These are phyloP conservation scores for Sparassis latifolia DNA, from an alignment of 1,284 basidiomycete genomes.

Conservation along the genomic window DNA sequence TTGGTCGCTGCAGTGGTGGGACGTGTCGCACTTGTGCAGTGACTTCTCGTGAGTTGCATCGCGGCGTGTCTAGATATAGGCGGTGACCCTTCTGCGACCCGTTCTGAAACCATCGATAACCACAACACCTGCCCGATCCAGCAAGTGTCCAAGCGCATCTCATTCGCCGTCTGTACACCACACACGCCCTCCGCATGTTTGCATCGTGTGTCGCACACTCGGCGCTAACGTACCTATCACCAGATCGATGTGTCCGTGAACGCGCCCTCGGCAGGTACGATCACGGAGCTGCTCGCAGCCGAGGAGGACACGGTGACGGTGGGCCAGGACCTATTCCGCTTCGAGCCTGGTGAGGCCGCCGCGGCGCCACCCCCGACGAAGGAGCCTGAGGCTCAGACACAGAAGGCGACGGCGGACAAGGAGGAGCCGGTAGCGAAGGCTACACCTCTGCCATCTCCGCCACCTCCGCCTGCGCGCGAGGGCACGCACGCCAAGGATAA, in stretches of 20 bases:
- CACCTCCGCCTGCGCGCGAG: slow-evolving; percentile 26
- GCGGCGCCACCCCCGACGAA: slow-evolving; percentile 29
- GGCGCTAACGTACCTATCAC: no score
- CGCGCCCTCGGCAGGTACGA: slow-evolving; percentile 84
- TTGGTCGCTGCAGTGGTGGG: no score
- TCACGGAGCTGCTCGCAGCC: slow-evolving; percentile 80
- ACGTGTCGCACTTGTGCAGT: no score
- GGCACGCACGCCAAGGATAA: slow-evolving; percentile 29
- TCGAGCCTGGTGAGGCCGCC: slow-evolving; percentile 76
- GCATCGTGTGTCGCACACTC: no score
- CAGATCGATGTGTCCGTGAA: slow-evolving; percentile 98
- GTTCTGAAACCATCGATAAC: no score
- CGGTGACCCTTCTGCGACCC: no score
- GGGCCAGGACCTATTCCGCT: slow-evolving; percentile 90
- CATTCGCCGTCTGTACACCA: no score
- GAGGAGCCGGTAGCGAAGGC: slow-evolving; percentile 41
- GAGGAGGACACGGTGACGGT: slow-evolving; percentile 95
- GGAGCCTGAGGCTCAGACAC: slow-evolving; percentile 28
- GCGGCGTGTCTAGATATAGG: no score
- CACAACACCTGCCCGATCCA: no score
- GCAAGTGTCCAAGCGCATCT: no score
- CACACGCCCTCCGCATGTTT: no score
- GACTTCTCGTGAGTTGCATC: no score
- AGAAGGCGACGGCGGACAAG: slow-evolving; percentile 36
- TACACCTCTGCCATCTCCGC: slow-evolving; percentile 35